Conservation (phyloP, 2,329 filamentous ascomycete species). For the Penicillium sp. region DNA sequence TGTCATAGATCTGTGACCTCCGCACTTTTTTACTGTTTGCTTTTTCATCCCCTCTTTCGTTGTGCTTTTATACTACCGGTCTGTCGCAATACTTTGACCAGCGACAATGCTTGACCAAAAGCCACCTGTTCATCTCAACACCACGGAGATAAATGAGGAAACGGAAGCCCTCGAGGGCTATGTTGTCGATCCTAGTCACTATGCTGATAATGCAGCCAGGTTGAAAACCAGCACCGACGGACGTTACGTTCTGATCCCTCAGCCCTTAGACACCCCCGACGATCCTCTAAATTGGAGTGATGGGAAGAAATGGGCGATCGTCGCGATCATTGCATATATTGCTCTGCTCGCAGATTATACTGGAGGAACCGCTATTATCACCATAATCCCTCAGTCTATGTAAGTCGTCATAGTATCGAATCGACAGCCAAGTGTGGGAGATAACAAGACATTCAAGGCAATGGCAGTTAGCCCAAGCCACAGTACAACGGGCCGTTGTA, state of each 20-base stretch:
- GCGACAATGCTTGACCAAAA: slow-evolving; percentile 5
- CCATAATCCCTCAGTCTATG: slow-evolving; percentile 49
- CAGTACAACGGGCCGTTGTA: slow-evolving; percentile 57
- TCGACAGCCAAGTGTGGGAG: background rate
- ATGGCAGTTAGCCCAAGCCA: slow-evolving; percentile 54
- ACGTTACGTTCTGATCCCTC: slow-evolving; percentile 57
- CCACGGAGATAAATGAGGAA: slow-evolving; percentile 17
- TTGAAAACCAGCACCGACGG: slow-evolving; percentile 43
- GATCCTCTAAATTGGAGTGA: slow-evolving; percentile 61
- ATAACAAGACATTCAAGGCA: slow-evolving; percentile 33
- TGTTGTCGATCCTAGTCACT: slow-evolving; percentile 19
- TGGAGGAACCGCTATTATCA: slow-evolving; percentile 51
- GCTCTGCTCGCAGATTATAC: slow-evolving; percentile 58
- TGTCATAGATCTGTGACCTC: background rate
- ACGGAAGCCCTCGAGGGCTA: slow-evolving; percentile 23
- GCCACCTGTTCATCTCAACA: background rate
- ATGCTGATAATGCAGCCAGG: slow-evolving; percentile 25
- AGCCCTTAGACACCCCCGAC: slow-evolving; percentile 55
- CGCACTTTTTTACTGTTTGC: background rate
- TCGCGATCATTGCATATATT: slow-evolving; percentile 53
- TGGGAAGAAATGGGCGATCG: slow-evolving; percentile 54
- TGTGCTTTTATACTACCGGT: background rate
- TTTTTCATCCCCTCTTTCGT: background rate
- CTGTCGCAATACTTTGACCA: background rate
- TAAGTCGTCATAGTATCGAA: slow-evolving; percentile 26